A percentile compares a stretch with the other conserved stretches of the same genome.
Evolutionary conservation across 2,329 filamentous ascomycete genomes (phyloP).

Genomic region (Hypoxylon sp.): DNA sequence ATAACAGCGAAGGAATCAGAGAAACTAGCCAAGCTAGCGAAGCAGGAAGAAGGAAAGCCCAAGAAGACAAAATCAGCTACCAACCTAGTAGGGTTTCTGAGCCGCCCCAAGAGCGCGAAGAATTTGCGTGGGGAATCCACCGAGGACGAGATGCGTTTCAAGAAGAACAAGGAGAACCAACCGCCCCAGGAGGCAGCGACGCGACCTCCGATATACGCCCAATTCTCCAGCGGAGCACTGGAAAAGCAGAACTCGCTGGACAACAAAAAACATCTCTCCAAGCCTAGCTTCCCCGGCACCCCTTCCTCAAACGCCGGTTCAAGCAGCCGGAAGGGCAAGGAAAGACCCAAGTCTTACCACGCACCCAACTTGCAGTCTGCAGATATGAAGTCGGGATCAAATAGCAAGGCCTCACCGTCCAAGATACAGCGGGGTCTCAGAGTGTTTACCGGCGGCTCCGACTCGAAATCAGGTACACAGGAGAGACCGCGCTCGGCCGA

Average conservation of each 20-base stretch:
- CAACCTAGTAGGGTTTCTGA: slow-evolving; percentile 82
- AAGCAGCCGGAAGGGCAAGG: slow-evolving; percentile 52
- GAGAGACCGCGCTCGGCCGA: slow-evolving; percentile 54
- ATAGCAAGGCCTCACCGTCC: slow-evolving; percentile 48
- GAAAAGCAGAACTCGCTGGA: slow-evolving; percentile 43
- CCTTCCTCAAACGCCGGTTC: slow-evolving; percentile 38
- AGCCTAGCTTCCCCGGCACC: slow-evolving; percentile 18
- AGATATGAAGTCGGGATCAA: slow-evolving; percentile 39
- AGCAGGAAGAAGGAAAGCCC: slow-evolving; percentile 67
- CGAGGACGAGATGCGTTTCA: slow-evolving; percentile 64
- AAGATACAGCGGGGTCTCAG: slow-evolving; percentile 59
- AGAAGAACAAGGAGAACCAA: slow-evolving; percentile 85
- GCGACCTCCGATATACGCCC: slow-evolving; percentile 82
- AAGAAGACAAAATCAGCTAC: slow-evolving; percentile 87
- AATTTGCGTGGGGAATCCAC: slow-evolving; percentile 67
- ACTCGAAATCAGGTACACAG: slow-evolving; percentile 48
- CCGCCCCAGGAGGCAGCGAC: slow-evolving; percentile 54
- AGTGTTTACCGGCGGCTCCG: slow-evolving; percentile 56
- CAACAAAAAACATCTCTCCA: slow-evolving; percentile 26
- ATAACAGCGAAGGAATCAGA: slow-evolving; percentile 54
- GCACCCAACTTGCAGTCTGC: slow-evolving; percentile 48
- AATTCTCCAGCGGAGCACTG: slow-evolving; percentile 68
- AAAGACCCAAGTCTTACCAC: slow-evolving; percentile 66
- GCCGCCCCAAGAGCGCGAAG: slow-evolving; percentile 79
- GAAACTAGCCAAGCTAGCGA: slow-evolving; percentile 52